These are phyloP conservation scores for Shiraia sp. DNA, from an alignment of 2,329 filamentous ascomycete genomes.

Conservation along the genomic window DNA sequence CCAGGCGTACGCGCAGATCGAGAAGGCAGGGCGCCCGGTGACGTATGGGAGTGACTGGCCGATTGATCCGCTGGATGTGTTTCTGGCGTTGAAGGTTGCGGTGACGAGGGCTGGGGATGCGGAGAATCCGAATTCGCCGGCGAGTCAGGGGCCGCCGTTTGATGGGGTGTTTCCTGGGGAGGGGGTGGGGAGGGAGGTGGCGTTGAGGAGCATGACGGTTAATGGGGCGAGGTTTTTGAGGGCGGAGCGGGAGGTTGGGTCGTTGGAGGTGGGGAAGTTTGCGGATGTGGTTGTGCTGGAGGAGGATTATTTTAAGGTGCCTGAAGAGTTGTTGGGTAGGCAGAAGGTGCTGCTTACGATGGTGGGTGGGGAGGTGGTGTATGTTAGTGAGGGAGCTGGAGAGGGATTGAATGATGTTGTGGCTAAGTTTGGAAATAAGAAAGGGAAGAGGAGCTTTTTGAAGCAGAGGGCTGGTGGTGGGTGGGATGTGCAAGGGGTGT, in stretches of 20 bases:
- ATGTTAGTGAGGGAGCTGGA: slow-evolving; percentile 1
- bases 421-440: slow-evolving; percentile 4
- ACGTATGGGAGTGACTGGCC: slow-evolving; percentile 7
- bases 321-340: slow-evolving; percentile 3
- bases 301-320: slow-evolving; percentile 4
- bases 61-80: slow-evolving; percentile 4
- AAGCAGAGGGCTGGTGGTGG: slow-evolving; percentile 5
- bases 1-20: slow-evolving; percentile 6
- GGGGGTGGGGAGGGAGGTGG: slow-evolving; percentile 3
- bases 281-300: slow-evolving; percentile 5
- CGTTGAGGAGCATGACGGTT: slow-evolving; percentile 4
- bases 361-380: slow-evolving; percentile 4
- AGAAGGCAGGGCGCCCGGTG: slow-evolving; percentile 4
- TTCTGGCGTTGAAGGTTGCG: slow-evolving; percentile 4
- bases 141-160: slow-evolving; percentile 2
- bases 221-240: slow-evolving; percentile 3
- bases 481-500: too few relatives aligned
- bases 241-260: slow-evolving; percentile 1
- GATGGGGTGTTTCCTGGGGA: slow-evolving; percentile 3
- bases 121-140: slow-evolving; percentile 2
- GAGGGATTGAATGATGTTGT: slow-evolving; percentile 1
- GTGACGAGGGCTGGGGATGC: slow-evolving; percentile 3
- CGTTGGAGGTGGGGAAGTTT: slow-evolving; percentile 2
- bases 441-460: background rate
- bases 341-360: slow-evolving; percentile 2